These are phyloP conservation scores for Debaryomyces maramus DNA, from an alignment of 805 yeast species.

Conservation along the genomic window DNA sequence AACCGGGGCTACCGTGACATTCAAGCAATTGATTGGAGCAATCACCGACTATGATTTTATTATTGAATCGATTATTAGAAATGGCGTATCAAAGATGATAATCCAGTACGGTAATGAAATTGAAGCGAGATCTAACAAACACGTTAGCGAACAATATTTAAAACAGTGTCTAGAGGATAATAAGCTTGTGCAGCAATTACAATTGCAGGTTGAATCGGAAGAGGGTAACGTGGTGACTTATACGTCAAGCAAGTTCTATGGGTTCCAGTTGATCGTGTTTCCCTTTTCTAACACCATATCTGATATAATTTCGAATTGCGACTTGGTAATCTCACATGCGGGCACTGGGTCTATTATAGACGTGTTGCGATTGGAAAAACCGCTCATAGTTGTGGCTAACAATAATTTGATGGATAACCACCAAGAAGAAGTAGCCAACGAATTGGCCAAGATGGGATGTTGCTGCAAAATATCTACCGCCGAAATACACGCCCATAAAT, in stretches of 20 bases:
- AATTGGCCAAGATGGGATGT: slow-evolving; percentile 13
- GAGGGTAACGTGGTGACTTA: slow-evolving; percentile 1
- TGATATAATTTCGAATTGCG: slow-evolving; percentile 43
- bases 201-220: not conserved
- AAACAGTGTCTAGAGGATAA: slow-evolving; percentile 15
- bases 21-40: slow-evolving; percentile 54
- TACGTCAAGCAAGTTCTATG: not conserved
- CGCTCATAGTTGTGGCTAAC: slow-evolving; percentile 71
- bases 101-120: slow-evolving; percentile 40
- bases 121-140: slow-evolving; percentile 20
- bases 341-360: slow-evolving; percentile 91
- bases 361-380: slow-evolving; percentile 55
- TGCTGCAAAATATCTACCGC: slow-evolving; percentile 8
- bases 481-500: not conserved
- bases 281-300: slow-evolving; percentile 28
- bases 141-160: slow-evolving; percentile 25
- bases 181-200: slow-evolving; percentile 6
- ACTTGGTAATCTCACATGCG: slow-evolving; percentile 82
- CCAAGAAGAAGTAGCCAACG: slow-evolving; percentile 69
- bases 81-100: slow-evolving; percentile 33
- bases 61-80: slow-evolving; percentile 20
- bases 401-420: slow-evolving; percentile 81
- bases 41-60: slow-evolving; percentile 39
- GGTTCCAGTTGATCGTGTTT: slow-evolving; percentile 22
- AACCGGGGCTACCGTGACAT: slow-evolving; percentile 91